A percentile compares a stretch with the other conserved stretches of the same genome.
Evolutionary conservation across 2,329 filamentous ascomycete genomes (phyloP).

Genomic region (Phialemonium atrogriseum): DNA sequence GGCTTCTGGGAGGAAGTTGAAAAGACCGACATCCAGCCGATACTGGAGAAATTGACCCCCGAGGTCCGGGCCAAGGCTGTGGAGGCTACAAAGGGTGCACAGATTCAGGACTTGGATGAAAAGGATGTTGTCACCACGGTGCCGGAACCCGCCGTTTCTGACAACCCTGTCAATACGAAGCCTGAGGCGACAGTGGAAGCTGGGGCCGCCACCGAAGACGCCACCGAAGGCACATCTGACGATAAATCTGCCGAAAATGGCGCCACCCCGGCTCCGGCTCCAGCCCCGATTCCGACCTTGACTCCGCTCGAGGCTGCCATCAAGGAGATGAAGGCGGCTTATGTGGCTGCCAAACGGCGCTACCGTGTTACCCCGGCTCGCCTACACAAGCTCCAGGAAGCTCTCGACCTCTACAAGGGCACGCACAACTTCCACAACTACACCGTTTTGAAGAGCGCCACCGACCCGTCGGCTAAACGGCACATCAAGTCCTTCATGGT

Average conservation of each 20-base stretch:
- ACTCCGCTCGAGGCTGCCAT: constrained; percentile 55
- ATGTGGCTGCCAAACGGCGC: constrained; percentile 70
- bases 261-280: neutral
- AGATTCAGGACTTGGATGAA: constrained; percentile 18
- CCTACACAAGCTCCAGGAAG: constrained; percentile 65
- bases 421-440: constrained; percentile 97
- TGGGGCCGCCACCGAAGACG: constrained; percentile 4
- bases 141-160: neutral
- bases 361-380: constrained; percentile 74
- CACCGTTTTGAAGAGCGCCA: constrained; percentile 78
- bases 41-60: constrained; percentile 54
- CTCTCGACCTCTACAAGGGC: constrained; percentile 68
- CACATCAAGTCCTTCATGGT: constrained; percentile 89
- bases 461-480: constrained; percentile 77
- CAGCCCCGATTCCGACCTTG: constrained; percentile 13
- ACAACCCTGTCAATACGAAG: neutral
- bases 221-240: constrained; percentile 4
- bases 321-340: constrained; percentile 71
- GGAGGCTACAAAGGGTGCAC: constrained; percentile 44
- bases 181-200: constrained; percentile 5
- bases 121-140: constrained; percentile 3
- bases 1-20: constrained; percentile 80
- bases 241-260: too few relatives aligned
- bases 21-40: constrained; percentile 68
- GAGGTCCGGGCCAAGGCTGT: constrained; percentile 55